Percentiles rank a stretch among this genome's conserved stretches.
Evolutionary conservation across 2,329 filamentous ascomycete species (phyloP).

Genomic region (Alternaria sp.): DNA sequence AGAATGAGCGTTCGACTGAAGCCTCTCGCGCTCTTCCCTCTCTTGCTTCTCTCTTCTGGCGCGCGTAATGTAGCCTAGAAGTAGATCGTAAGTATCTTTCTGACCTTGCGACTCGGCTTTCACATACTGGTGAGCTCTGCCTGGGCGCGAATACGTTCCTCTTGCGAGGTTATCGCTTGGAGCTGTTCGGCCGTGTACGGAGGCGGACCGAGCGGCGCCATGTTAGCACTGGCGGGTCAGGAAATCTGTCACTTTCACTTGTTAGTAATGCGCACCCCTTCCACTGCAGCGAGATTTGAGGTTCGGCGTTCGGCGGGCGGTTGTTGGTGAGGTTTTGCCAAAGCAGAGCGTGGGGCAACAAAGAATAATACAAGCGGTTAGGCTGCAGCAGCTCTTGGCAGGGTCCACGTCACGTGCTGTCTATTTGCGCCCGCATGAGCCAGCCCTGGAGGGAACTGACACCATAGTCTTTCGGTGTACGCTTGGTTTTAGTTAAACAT

Average conservation of each 20-base stretch:
- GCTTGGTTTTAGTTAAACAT: neutral
- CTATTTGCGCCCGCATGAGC: neutral
- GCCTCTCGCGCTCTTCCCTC: slow-evolving; percentile 18
- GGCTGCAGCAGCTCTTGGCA: slow-evolving; percentile 6
- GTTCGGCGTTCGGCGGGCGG: neutral
- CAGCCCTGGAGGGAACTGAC: neutral
- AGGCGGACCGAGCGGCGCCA: slow-evolving; percentile 33
- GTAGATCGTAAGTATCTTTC: slow-evolving; percentile 14
- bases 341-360: slow-evolving; percentile 15
- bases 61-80: slow-evolving; percentile 27
- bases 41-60: slow-evolving; percentile 29
- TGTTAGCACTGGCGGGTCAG: slow-evolving; percentile 7
- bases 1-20: slow-evolving; percentile 9
- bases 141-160: slow-evolving; percentile 26
- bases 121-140: slow-evolving; percentile 39
- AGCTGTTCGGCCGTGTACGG: slow-evolving; percentile 36
- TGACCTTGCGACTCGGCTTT: slow-evolving; percentile 7
- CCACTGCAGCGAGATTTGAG: neutral
- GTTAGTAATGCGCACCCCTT: slow-evolving; percentile 6
- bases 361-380: slow-evolving; percentile 4
- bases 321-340: neutral
- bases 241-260: neutral
- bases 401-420: slow-evolving; percentile 6
- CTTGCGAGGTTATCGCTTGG: slow-evolving; percentile 27
- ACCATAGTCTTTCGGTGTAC: neutral